Percentiles rank a stretch among this genome's conserved stretches.
Evolutionary conservation across 2,329 filamentous ascomycete genomes (phyloP).

Genomic region (Neonectria neomacrospora): DNA sequence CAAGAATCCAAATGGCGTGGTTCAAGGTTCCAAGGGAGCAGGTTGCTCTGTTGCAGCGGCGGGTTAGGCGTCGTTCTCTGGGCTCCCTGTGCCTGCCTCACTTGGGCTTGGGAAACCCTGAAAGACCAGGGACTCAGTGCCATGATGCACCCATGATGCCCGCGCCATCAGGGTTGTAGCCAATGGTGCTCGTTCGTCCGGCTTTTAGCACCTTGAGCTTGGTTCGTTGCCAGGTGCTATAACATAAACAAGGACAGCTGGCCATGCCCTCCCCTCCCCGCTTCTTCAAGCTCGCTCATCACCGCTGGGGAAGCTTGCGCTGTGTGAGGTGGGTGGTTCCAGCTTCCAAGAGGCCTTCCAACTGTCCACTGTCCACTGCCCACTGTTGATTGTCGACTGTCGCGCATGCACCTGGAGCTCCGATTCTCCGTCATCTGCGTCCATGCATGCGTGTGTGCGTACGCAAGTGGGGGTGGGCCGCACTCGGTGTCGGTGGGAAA

Average conservation of each 20-base stretch:
- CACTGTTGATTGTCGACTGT: background rate
- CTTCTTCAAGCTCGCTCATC: conserved; percentile 4
- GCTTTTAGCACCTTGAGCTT: conserved; percentile 10
- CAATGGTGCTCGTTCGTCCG: conserved; percentile 7
- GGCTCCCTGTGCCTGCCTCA: conserved; percentile 6
- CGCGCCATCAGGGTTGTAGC: conserved; percentile 6
- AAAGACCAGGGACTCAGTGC: conserved; percentile 16
- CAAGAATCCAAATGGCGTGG: conserved; percentile 28
- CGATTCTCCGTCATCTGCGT: background rate
- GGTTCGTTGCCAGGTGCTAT: conserved; percentile 7
- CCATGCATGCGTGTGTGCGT: conserved; percentile 23
- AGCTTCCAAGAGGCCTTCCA: conserved; percentile 1
- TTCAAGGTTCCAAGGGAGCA: conserved; percentile 25
- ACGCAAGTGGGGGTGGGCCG: conserved; percentile 25
- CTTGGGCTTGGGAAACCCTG: conserved; percentile 19
- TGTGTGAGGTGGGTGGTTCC: background rate
- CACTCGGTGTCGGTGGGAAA: conserved; percentile 17
- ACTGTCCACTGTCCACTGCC: no score
- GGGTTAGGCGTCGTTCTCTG: conserved; percentile 6
- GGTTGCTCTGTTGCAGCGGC: background rate
- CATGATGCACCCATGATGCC: conserved; percentile 28
- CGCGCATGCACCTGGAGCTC: background rate
- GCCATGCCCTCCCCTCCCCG: conserved; percentile 14
- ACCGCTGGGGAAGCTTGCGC: no score
- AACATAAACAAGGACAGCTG: conserved; percentile 22